phyloP scores from a whole-genome alignment of 768 basidiomycete species.

The Punctularia strigosozonata region DNA sequence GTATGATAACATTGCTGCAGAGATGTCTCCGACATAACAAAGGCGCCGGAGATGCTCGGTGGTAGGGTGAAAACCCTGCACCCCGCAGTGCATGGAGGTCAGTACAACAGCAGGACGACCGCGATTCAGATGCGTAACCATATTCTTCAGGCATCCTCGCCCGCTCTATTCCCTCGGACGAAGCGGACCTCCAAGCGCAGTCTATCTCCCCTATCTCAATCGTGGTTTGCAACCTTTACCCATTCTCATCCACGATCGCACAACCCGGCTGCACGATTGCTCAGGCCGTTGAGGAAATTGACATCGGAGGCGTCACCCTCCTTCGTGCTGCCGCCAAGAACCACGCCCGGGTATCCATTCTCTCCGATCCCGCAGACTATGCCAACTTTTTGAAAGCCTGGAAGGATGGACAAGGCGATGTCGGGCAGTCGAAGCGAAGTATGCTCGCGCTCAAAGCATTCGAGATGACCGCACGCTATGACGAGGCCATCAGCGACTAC shows the following conservation, averaged over 20 bases:
- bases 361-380: constrained; percentile 88
- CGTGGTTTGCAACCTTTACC: constrained; percentile 99
- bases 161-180: constrained; percentile 82
- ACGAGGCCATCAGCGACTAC: constrained; percentile 91
- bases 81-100: constrained; percentile 95
- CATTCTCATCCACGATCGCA: constrained; percentile 86
- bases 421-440: constrained; percentile 58
- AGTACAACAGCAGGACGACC: constrained; percentile 6
- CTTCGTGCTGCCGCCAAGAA: constrained; percentile 98
- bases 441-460: constrained; percentile 94
- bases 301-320: constrained; percentile 97
- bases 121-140: not conserved
- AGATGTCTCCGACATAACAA: constrained; percentile 95
- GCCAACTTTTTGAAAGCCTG: constrained; percentile 66
- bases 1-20: constrained; percentile 26
- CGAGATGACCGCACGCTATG: constrained; percentile 91
- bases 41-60: constrained; percentile 97
- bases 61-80: constrained; percentile 98
- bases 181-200: constrained; percentile 73
- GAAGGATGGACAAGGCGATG: constrained; percentile 62
- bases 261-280: constrained; percentile 82
- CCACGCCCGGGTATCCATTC: constrained; percentile 81
- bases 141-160: constrained; percentile 73
- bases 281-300: constrained; percentile 93
- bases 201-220: constrained; percentile 87